Percentiles rank a stretch among this genome's conserved stretches.
Evolutionary conservation across 805 yeast genomes (phyloP).

Genomic region (Candida patagonica): DNA sequence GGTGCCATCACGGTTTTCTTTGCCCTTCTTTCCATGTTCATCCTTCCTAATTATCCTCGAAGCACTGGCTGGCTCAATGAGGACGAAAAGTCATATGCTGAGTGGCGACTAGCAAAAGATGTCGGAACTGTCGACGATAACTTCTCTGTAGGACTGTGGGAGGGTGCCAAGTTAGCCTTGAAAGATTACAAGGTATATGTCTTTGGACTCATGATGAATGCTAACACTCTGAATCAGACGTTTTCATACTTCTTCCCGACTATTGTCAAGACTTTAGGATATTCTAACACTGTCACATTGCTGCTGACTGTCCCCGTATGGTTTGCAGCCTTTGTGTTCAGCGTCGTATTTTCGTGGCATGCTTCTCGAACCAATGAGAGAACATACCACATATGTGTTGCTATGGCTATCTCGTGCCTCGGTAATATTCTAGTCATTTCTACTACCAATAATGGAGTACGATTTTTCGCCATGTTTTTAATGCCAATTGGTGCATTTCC

Average conservation of each 20-base stretch:
- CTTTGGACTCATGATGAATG: constrained; percentile 42
- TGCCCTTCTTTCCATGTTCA: constrained; percentile 25
- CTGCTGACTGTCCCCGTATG: constrained; percentile 35
- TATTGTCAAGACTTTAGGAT: constrained; percentile 37
- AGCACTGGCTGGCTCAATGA: too few relatives aligned
- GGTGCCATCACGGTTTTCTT: constrained; percentile 33
- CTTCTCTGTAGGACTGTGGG: constrained; percentile 1
- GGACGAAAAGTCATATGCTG: constrained; percentile 26
- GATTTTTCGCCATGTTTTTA: background rate
- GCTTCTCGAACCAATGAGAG: background rate
- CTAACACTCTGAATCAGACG: constrained; percentile 35
- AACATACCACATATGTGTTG: background rate
- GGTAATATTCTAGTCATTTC: constrained; percentile 1
- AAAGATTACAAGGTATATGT: constrained; percentile 31
- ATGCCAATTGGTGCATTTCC: background rate
- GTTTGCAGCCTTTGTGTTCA: constrained; percentile 1
- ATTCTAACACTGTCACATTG: constrained; percentile 33
- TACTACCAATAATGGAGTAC: background rate
- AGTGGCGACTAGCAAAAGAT: constrained; percentile 19
- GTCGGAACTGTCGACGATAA: constrained; percentile 8
- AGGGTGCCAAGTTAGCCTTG: constrained; percentile 12
- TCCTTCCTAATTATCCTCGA: constrained; percentile 42
- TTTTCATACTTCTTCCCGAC: constrained; percentile 38
- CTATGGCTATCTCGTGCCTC: background rate
- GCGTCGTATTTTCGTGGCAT: background rate